Evolutionary conservation across 768 basidiomycete genomes (phyloP), one percentile per base, ranked within the genome.

Genomic region (Calocybe cyanea): DNA sequence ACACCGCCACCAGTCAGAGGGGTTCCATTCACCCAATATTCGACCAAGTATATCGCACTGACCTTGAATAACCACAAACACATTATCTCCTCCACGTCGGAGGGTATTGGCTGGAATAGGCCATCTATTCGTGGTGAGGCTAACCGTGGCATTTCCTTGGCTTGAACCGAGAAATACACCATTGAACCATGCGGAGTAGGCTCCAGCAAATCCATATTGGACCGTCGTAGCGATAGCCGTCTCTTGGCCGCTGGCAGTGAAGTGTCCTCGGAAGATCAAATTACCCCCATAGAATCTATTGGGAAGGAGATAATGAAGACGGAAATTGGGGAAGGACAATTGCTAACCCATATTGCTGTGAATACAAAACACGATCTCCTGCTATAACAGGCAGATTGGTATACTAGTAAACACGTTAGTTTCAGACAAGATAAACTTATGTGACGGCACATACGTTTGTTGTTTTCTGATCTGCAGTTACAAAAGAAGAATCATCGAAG

Each of bases 201-300:
- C 77, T 13, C 76, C 77, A 4, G 74, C 74, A 47, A 60, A 59
- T 4, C 78, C 77, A 39, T 71, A 76, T 56, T 77, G 75, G 4
- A 79, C 69, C 18, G 73, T 67, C 10, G 73, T 58, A 18, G 52
- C 63, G 42, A 79, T 62, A 4, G 66, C 73, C 0, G 69, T 76
- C 58, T 79, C 78, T 32, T 61, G 38, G 6, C 77, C 77, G 2
- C 64, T 68, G 9, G 76, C 73, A 10, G 58, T 73, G 61, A 80
- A 78, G 45, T 73, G 72, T n/a, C 73, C 78, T 10, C 77, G 69
- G 64, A 71, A 78, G 33, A 79, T 65, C 30, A 78, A 58, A 45
- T 76, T 71, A 0, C 74, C 75, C 2, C 74, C 77, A 45, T 77
- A 77, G 51, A 76, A 78, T 14, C 75, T 76, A 43, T 11, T 23